These are phyloP conservation scores for Penicillium crystallinum DNA, from an alignment of 495 filamentous ascomycete genomes.

Conservation along the genomic window DNA sequence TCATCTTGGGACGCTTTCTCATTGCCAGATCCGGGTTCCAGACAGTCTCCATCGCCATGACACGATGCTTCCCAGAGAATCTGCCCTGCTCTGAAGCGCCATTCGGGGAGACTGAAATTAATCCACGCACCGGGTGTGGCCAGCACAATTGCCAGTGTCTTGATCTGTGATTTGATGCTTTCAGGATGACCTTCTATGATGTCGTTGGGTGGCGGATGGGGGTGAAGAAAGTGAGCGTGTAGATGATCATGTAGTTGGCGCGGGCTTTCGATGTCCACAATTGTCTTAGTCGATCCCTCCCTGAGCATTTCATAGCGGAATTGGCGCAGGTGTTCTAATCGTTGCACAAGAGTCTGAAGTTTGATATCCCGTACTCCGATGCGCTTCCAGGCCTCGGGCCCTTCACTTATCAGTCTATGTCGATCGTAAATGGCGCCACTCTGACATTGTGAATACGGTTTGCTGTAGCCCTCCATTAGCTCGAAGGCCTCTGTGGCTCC, in stretches of 20 bases:
- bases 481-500: conserved; percentile 32
- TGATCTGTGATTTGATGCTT: conserved; percentile 49
- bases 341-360: conserved; percentile 32
- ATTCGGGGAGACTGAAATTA: conserved; percentile 74
- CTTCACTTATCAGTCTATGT: conserved; percentile 30
- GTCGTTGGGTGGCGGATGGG: conserved; percentile 23
- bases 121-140: conserved; percentile 57
- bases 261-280: conserved; percentile 39
- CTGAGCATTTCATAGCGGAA: conserved; percentile 35
- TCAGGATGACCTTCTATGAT: conserved; percentile 24
- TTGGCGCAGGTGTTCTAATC: conserved; percentile 39
- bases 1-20: conserved; percentile 29
- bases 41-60: conserved; percentile 47
- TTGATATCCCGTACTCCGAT: conserved; percentile 41
- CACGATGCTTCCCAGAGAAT: conserved; percentile 64
- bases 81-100: conserved; percentile 75
- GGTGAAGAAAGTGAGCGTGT: conserved; percentile 43
- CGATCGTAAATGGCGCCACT: conserved; percentile 34
- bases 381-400: conserved; percentile 35
- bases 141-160: conserved; percentile 42
- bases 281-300: conserved; percentile 26
- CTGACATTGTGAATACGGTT: conserved; percentile 31
- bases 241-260: conserved; percentile 42
- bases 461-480: conserved; percentile 32
- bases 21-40: conserved; percentile 35